Conservation (phyloP, 1,284 basidiomycete genomes). For the Irpex rosettiformis region DNA sequence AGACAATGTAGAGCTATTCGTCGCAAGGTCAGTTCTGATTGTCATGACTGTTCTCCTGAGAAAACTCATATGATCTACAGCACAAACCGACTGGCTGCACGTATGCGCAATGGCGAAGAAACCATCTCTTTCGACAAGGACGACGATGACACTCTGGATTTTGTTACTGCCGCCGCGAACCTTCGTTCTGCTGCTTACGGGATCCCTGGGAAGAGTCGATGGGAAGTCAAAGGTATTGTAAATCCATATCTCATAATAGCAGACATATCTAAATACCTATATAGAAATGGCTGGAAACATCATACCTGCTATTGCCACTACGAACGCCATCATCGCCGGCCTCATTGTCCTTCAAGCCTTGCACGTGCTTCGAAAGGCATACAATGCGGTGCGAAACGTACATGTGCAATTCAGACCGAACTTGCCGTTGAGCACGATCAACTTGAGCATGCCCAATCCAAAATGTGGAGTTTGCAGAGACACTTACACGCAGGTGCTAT, state of each 20-base stretch:
- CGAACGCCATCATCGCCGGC: constrained; percentile 96
- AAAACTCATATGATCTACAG: constrained; percentile 37
- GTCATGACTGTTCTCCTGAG: background rate
- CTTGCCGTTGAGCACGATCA: constrained; percentile 70
- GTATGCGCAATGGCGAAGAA: constrained; percentile 70
- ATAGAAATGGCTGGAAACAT: constrained; percentile 99
- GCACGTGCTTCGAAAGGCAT: constrained; percentile 70
- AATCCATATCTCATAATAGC: background rate
- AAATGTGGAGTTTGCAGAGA: constrained; percentile 86
- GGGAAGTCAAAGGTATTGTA: constrained; percentile 87
- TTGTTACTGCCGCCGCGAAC: constrained; percentile 90
- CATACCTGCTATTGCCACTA: constrained; percentile 98
- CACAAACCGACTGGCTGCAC: constrained; percentile 72
- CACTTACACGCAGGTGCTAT: constrained; percentile 72
- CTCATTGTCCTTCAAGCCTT: constrained; percentile 92
- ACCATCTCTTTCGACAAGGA: constrained; percentile 96
- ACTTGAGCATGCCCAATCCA: constrained; percentile 63
- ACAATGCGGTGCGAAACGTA: constrained; percentile 60
- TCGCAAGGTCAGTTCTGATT: constrained; percentile 61
- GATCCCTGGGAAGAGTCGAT: constrained; percentile 87
- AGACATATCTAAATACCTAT: background rate
- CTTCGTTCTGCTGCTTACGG: constrained; percentile 88
- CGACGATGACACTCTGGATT: constrained; percentile 94
- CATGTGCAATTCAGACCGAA: constrained; percentile 73
- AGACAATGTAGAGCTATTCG: constrained; percentile 81